A percentile compares a stretch with the other conserved stretches of the same genome.
These are phyloP conservation scores for Fusarium euwallaceae DNA, from an alignment of 2,329 filamentous ascomycete genomes.

Conservation along the genomic window DNA sequence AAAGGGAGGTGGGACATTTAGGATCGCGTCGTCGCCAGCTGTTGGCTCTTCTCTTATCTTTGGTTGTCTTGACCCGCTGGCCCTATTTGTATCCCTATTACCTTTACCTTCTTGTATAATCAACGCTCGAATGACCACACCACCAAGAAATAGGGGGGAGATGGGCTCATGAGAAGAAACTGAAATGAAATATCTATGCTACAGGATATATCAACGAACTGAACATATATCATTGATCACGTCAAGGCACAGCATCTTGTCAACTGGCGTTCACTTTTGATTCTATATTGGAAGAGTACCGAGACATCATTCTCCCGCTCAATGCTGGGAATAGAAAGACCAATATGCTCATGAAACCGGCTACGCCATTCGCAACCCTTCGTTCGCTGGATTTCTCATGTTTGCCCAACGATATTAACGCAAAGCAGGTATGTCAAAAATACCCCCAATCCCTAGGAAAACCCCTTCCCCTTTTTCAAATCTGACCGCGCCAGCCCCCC, in stretches of 20 bases:
- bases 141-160: background rate
- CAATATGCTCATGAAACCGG: constrained; percentile 53
- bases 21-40: constrained; percentile 6
- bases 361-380: constrained; percentile 54
- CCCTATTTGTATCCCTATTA: constrained; percentile 6
- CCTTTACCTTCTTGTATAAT: constrained; percentile 3
- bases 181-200: constrained; percentile 1
- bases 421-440: constrained; percentile 48
- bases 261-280: constrained; percentile 36
- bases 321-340: constrained; percentile 46
- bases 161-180: background rate
- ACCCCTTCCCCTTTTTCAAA: background rate
- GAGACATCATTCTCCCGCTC: constrained; percentile 32
- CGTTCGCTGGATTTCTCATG: constrained; percentile 45
- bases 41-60: constrained; percentile 2
- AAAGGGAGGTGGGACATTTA: background rate
- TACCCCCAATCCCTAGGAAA: constrained; percentile 38
- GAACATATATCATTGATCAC: background rate
- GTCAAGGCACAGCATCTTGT: background rate
- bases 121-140: background rate
- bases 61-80: constrained; percentile 2
- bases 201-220: background rate
- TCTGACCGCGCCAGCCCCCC: too few species aligned
- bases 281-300: constrained; percentile 38
- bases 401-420: constrained; percentile 51